Base-by-base conservation (phyloP, 768 basidiomycete genomes). In the Mrakia hoshinonis region DNA sequence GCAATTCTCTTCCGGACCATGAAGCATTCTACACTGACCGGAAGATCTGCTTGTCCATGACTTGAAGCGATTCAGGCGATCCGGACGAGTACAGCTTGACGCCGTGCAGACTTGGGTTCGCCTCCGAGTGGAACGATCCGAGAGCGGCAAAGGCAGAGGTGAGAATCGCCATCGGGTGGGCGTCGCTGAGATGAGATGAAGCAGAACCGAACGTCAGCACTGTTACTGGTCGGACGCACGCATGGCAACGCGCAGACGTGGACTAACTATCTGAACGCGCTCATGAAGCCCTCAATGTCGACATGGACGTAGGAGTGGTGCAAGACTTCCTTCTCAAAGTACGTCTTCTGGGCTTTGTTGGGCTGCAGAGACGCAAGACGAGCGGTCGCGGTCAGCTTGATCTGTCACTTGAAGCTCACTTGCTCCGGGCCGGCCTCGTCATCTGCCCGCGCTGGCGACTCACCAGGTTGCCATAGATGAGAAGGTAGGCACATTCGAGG, bases 91-190 rank as follows among this genome's bases (percentile, higher is more conserved):
- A 79, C 43, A 78, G 70, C 20, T 55, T 78, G 77, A 75, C 76
- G 84, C 91, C 92, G 82, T 87, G 87, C 7, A 95, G 79, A 7
- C 90, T 90, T 13, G 92, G 92, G 79, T 94, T 94, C 5, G 91
- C 80, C 72, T 80, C 74, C 6, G 60, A 22, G 63, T 55, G 62
- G 13, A 67, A 91, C 7, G 89, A 91, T 4, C 92, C 91, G 26
- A 95, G 80, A 76, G 93, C 92, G 9, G 92, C 86, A 75, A 94
- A 89, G 4, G 89, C 89, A 31, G 66, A 63, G 2, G 26, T 34
- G 1, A 73, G 26, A 43, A 73, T 68, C 1, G 67, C 46, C 71
- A 68, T 67, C 13, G 71, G 71, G 24, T 73, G 71, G 1, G 71
- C 65, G 36, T 73, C 71, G 58, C 52, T 64, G 24, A 9, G 24